Conservation (phyloP, 371 early-diverging fungal species). For the Rhizopus microsporus region DNA sequence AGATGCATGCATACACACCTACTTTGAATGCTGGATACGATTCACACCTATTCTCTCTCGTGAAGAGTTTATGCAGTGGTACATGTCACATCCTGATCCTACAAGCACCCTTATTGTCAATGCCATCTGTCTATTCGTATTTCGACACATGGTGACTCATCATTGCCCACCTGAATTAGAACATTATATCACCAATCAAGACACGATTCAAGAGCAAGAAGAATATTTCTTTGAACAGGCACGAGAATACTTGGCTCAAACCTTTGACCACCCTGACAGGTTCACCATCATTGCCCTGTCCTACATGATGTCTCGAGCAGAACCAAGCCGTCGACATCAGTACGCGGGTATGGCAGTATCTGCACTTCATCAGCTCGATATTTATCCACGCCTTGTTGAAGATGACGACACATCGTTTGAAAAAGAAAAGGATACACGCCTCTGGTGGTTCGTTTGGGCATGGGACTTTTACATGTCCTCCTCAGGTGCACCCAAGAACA, state of each 20-base stretch:
- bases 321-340: conserved; percentile 28
- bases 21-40: conserved; percentile 36
- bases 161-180: conserved; percentile 23
- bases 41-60: conserved; percentile 32
- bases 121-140: conserved; percentile 36
- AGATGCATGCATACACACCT: conserved; percentile 39
- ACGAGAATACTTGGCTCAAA: conserved; percentile 33
- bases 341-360: conserved; percentile 37
- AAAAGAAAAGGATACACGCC: conserved; percentile 40
- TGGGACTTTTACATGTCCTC: conserved; percentile 34
- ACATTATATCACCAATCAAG: conserved; percentile 26
- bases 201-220: conserved; percentile 35
- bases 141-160: conserved; percentile 37
- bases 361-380: conserved; percentile 29
- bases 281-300: conserved; percentile 29
- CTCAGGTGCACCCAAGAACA: conserved; percentile 31
- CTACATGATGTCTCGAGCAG: conserved; percentile 28
- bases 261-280: conserved; percentile 40
- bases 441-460: conserved; percentile 46
- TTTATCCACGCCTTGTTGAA: conserved; percentile 28
- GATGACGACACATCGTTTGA: conserved; percentile 28
- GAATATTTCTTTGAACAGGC: conserved; percentile 37
- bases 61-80: conserved; percentile 38
- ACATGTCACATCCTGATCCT: conserved; percentile 22
- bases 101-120: conserved; percentile 38